Evolutionary conservation across 257 asterid genomes (phyloP).

Genomic region (Solanum tarijense): DNA sequence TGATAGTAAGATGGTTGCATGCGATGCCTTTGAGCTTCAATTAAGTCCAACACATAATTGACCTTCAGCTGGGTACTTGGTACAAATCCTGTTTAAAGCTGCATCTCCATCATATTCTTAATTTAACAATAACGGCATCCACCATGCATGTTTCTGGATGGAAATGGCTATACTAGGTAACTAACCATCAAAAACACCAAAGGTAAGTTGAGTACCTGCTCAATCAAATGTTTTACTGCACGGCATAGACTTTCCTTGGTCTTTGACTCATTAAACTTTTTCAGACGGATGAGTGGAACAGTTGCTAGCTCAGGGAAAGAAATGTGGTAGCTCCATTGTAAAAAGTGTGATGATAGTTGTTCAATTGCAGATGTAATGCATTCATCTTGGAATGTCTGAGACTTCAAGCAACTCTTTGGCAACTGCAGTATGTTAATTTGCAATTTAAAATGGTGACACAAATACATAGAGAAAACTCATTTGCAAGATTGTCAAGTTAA

Average conservation of each 20-base stretch:
- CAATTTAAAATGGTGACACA: slow-evolving; percentile 7
- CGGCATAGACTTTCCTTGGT: slow-evolving; percentile 52
- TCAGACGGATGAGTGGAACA: slow-evolving; percentile 61
- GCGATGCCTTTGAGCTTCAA: neutral
- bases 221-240: slow-evolving; percentile 60
- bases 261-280: slow-evolving; percentile 45
- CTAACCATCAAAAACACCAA: neutral
- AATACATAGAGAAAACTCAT: neutral
- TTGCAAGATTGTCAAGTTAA: neutral
- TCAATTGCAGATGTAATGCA: slow-evolving; percentile 55
- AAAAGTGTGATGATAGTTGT: slow-evolving; percentile 63
- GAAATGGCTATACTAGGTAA: neutral
- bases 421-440: slow-evolving; percentile 37
- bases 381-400: slow-evolving; percentile 66
- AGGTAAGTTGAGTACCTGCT: slow-evolving; percentile 51
- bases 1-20: neutral
- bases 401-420: slow-evolving; percentile 66
- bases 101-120: neutral
- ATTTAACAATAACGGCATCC: neutral
- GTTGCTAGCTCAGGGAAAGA: slow-evolving; percentile 88
- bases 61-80: neutral
- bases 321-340: slow-evolving; percentile 85
- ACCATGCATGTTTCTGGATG: neutral
- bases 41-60: neutral
- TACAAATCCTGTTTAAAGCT: neutral